Evolutionary conservation across 2,329 filamentous ascomycete genomes (phyloP), one percentile per base, ranked within the genome.

Genomic region (Biscogniauxia marginata): DNA sequence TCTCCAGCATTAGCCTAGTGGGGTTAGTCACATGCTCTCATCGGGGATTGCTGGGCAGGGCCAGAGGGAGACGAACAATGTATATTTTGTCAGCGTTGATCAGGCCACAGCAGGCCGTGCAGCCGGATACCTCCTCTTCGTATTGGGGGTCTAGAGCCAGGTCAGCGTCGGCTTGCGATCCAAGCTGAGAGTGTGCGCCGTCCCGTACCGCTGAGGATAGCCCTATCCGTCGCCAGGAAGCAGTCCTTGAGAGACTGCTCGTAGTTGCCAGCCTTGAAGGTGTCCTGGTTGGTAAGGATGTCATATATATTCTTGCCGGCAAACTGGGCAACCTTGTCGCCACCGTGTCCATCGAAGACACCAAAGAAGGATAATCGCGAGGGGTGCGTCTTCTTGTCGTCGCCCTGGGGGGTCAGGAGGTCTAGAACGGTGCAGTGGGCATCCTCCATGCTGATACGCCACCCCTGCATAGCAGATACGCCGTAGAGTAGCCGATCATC

Each of bases 381-480:
- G 67, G 87, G 79, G 67, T 88, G 83, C 51, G 79, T 77, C 30
- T 85, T 85, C 66, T 88, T 83, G 64, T 85, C 81, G 54, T 87
- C 73, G 58, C 72, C 72, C 56, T 75, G 69, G 56, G 73, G 69
- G 59, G 85, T 80, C 70, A 95, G 85, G 65, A 98, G 85, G 75
- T 98, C 91, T 72, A 99, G 89, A 52, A 98, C 79, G 54, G 90
- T 84, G 60, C 90, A 91, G 78, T 99, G 95, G 62, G 95, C 87
- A 74, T 99, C 95, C 76, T 99, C 95, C 95, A 99, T 99, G 81
- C 91, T 96, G 79, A 99, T 98, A 79, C 95, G 90, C 95, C 95
- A 99, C 81, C 95, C 95, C 78, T 99, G 95, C 95, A 99, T 99
- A 77, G 92, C 92, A 65, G 95, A 99, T 65, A 98, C 87, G 72